Percentiles rank a stretch among this genome's conserved stretches.
Conservation (phyloP, 106 monocot species). For the Posidonia australis region DNA sequence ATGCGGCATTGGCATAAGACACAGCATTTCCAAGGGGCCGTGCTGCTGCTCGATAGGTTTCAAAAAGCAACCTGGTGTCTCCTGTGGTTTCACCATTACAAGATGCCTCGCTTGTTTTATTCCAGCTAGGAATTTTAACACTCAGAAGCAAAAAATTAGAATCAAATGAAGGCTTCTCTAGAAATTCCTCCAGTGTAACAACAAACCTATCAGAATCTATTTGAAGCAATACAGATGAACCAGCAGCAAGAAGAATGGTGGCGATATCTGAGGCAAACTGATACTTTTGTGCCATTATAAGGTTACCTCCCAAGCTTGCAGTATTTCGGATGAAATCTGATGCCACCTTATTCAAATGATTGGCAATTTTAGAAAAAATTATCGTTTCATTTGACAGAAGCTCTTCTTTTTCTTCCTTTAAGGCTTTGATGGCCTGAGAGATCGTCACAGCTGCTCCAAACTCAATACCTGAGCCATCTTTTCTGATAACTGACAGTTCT, state of each 20-base stretch:
- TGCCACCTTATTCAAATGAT: constrained; percentile 73
- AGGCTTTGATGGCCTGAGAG: constrained; percentile 41
- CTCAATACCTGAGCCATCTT: constrained; percentile 27
- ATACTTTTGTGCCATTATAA: constrained; percentile 67
- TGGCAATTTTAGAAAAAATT: constrained; percentile 50
- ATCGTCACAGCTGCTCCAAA: constrained; percentile 70
- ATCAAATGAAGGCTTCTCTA: constrained; percentile 35
- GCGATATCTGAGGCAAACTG: constrained; percentile 78
- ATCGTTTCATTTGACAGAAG: constrained; percentile 2
- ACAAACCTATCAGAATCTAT: constrained; percentile 21
- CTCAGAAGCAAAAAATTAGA: constrained; percentile 37
- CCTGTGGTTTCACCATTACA: background rate
- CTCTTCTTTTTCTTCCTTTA: constrained; percentile 25
- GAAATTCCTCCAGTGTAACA: constrained; percentile 51
- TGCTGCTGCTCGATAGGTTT: constrained; percentile 65
- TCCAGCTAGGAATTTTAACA: constrained; percentile 50
- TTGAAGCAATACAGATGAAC: constrained; percentile 36
- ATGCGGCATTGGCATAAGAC: constrained; percentile 70
- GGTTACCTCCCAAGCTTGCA: constrained; percentile 75
- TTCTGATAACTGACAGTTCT: constrained; percentile 40
- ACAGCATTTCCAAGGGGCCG: constrained; percentile 74
- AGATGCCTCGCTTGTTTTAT: constrained; percentile 3
- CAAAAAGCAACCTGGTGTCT: constrained; percentile 26
- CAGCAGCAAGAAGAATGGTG: constrained; percentile 64
- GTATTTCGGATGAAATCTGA: constrained; percentile 64